These are phyloP conservation scores for Pyrus communis DNA, from an alignment of 306 rosid species.

Conservation along the genomic window DNA sequence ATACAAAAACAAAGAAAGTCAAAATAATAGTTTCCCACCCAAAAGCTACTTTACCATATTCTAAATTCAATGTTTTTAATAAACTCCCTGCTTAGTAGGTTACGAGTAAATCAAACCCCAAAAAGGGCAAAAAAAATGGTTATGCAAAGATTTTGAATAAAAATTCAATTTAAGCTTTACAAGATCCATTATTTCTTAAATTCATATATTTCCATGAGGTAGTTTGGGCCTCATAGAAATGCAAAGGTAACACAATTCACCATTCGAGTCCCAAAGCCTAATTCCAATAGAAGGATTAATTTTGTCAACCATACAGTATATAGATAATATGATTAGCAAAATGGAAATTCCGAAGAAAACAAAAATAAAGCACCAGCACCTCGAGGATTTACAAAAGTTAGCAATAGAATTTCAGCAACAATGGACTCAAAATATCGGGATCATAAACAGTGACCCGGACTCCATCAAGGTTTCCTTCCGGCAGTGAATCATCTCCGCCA, in stretches of 20 bases:
- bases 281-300: background rate
- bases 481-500: conserved; percentile 1
- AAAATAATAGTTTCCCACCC: too few species aligned
- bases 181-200: too few species aligned
- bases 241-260: background rate
- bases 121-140: background rate
- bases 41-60: too few species aligned
- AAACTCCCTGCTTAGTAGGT: too few species aligned
- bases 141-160: background rate
- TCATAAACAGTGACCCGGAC: background rate
- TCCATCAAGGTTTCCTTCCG: background rate
- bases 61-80: too few species aligned
- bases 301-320: background rate
- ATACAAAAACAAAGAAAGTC: too few species aligned
- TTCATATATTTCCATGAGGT: too few species aligned
- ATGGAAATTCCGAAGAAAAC: background rate
- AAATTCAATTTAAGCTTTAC: too few species aligned
- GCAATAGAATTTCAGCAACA: background rate
- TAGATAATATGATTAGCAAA: background rate
- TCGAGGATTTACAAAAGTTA: conserved; percentile 12
- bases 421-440: background rate
- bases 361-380: background rate
- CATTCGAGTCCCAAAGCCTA: background rate
- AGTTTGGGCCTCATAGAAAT: too few species aligned
- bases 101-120: background rate